Base-by-base conservation (phyloP, 2,329 filamentous ascomycete species). In the Cercospora citrullina region DNA sequence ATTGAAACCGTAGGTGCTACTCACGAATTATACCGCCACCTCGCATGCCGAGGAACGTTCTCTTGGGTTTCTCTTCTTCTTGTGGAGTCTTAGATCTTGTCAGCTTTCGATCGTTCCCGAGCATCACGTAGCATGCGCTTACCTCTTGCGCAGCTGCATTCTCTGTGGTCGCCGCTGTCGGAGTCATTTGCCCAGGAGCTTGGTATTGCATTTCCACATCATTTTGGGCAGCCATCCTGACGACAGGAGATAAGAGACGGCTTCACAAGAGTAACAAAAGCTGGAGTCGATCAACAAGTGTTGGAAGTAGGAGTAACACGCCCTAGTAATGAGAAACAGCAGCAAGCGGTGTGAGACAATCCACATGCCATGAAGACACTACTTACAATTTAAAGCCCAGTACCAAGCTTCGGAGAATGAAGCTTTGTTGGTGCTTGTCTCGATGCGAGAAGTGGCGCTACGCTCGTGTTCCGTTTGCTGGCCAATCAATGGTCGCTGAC, bases 21-120 rank as follows among this genome's bases (percentile, higher is more conserved):
- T 70, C 45, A 74, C 73, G 65, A 45, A 75, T 71, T 51, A 75
- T 67, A 4, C 74, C 74, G 57, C 74, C 74, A 64, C 73, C 74
- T 12, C 74, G 59, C 74, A 75, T 75, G 58, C 74, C 74, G 18
- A 75, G 60, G 33, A 75, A 68, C 1, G 74, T 75, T 26, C 71
- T 62, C 68, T 72, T 72, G n/a, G 69, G 67, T 51, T 68, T 69
- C 63, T 75, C 65, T 53, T 73, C 71, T 21, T 58, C 60, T n/a
- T n/a, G 48, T 53, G 21, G 48, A 28, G 12, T 28, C 48, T 53
- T 53, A 5, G 2, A 53, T 30, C 12, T 4, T 5, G 21, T 53
- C 14, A 53, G 48, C 48, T 26, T 53, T 30, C 23, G 48, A 53
- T 28, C 21, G 7, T 8, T 53, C 8, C 12, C 3, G 12, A n/a